Evolutionary conservation across 805 yeast genomes (phyloP), one percentile per base, ranked within the genome.

Genomic region (Phaffomyces antillensis): DNA sequence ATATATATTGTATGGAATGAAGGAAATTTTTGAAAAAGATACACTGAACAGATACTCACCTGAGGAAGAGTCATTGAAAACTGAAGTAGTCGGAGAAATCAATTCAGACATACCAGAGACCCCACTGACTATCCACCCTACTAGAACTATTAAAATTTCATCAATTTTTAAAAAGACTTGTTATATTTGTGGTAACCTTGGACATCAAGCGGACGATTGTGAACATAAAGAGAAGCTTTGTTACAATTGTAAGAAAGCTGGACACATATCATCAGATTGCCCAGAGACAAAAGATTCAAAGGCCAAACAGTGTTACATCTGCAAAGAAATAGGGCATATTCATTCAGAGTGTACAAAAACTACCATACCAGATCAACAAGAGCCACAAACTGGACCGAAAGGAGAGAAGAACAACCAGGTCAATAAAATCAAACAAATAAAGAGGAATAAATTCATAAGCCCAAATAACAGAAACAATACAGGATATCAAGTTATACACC

Each of bases 181-280:
- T 41, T 62, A 54, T 39, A 52, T 54, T 18, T 61, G 65, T 48
- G 63, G 64, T 2, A 55, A 61, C 26, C 43, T 62, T 24, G 65
- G 65, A 8, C 65, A 62, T 37, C 56, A 47, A 40, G 65, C 65
- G 1, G 58, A 60, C 11, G 52, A 52, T 16, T 62, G 66, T 39
- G 44, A 44, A 9, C 51, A 43, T n/a, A 40, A 36, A 2, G 60
- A 53, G 25, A 41, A 63, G 25, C 51, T 61, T 3, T 62, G 66
- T 41, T 62, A 61, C 45, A 62, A 62, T 44, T 62, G 66, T 45
- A 60, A 60, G 30, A 32, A 52, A 23, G 63, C 63, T 5, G 63
- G 61, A 2, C 66, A 62, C 40, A 60, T 59, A 39, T 52, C 60
- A 7, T 50, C 60, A 0, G 38, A 50, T 0, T 62, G 66, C 36